Evolutionary conservation across 257 asterid species (phyloP).

Genomic region (Asclepias syriaca): DNA sequence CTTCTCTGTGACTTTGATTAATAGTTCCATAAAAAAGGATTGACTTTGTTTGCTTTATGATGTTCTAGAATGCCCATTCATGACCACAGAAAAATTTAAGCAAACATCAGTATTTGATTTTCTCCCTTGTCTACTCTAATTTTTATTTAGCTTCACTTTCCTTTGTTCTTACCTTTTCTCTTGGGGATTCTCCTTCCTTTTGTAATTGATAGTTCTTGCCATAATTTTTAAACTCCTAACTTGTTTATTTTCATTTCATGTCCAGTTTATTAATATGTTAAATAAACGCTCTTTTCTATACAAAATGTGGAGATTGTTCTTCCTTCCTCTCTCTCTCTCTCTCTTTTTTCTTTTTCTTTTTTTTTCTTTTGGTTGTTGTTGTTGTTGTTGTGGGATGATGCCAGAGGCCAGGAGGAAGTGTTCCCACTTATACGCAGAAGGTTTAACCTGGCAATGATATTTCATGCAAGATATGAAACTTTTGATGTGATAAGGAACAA

Average conservation of each 20-base stretch:
- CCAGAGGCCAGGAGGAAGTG: background rate
- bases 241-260: background rate
- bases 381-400: background rate
- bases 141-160: constrained; percentile 2
- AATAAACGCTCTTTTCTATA: background rate
- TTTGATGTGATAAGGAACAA: background rate
- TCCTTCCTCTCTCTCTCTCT: too few species aligned
- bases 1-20: constrained; percentile 14
- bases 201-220: background rate
- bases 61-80: background rate
- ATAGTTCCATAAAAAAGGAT: background rate
- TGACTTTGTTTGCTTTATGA: background rate
- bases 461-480: background rate
- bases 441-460: background rate
- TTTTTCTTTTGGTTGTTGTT: background rate
- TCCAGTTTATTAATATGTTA: background rate
- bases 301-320: background rate
- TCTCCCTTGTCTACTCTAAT: background rate
- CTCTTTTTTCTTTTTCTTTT: constrained; percentile 10
- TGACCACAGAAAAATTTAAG: background rate
- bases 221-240: background rate
- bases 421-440: background rate
- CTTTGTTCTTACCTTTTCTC: constrained; percentile 1
- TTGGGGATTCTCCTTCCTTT: background rate
- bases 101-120: background rate